phyloP scores from a whole-genome alignment of 2,329 filamentous ascomycete genomes.

The Aureobasidium mangrovei region DNA sequence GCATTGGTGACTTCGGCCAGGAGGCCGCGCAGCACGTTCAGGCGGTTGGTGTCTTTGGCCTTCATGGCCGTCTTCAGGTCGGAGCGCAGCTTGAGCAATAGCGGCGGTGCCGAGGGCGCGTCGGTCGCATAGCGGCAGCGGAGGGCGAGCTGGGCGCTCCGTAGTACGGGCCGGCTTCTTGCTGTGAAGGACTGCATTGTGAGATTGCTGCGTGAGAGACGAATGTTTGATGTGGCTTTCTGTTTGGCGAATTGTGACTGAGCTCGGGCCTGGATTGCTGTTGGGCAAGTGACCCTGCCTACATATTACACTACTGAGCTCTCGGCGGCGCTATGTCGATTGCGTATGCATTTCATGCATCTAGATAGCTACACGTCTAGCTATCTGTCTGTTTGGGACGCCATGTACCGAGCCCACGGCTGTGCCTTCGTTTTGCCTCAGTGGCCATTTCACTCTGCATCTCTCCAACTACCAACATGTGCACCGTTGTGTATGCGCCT shows the following conservation, averaged over 20 bases:
- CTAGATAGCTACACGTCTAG: too few relatives aligned
- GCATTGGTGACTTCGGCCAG: conserved; percentile 65
- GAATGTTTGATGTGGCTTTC: not conserved
- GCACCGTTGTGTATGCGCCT: too few relatives aligned
- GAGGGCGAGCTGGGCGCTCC: conserved; percentile 2
- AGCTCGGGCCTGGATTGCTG: not conserved
- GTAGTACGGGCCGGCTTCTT: conserved; percentile 1
- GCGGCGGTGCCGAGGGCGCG: conserved; percentile 24
- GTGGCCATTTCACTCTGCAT: too few relatives aligned
- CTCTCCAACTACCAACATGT: too few relatives aligned
- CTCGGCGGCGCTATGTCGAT: too few relatives aligned
- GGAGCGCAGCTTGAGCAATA: conserved; percentile 36
- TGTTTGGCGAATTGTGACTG: not conserved
- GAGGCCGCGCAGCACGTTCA: conserved; percentile 59
- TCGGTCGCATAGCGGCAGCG: conserved; percentile 14
- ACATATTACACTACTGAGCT: not conserved
- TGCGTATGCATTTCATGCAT: too few relatives aligned
- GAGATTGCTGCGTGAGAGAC: not conserved
- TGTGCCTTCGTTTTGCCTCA: too few relatives aligned
- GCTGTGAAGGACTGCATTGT: conserved; percentile 9
- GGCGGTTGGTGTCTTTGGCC: conserved; percentile 46
- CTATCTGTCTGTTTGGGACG: too few relatives aligned
- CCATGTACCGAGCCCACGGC: too few relatives aligned
- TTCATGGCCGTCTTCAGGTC: conserved; percentile 42
- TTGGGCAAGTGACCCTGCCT: not conserved